phyloP scores from a whole-genome alignment of 192 early-diverging fungal genomes.

The Podila epicladia region DNA sequence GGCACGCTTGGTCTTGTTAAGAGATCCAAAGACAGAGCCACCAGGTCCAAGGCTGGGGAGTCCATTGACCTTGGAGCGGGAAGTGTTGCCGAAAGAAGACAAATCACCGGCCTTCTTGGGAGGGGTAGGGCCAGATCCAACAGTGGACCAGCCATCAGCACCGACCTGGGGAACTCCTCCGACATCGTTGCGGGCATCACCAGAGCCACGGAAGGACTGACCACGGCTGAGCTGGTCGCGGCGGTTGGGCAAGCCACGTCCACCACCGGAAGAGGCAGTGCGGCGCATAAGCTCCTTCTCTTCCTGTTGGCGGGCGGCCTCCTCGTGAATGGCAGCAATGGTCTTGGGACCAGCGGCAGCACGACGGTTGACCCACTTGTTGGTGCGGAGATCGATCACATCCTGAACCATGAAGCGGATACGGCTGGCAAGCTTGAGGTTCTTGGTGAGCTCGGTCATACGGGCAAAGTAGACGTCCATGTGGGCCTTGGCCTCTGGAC shows the following conservation, averaged over 20 bases:
- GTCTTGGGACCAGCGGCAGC: conserved; percentile 83
- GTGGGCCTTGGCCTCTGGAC: conserved; percentile 62
- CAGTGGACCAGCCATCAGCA: conserved; percentile 80
- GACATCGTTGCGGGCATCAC: conserved; percentile 43
- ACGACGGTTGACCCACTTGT: conserved; percentile 78
- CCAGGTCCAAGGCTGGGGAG: conserved; percentile 65
- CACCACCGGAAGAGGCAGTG: conserved; percentile 69
- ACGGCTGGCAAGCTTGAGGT: conserved; percentile 79
- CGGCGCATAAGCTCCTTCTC: conserved; percentile 79
- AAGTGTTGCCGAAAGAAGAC: conserved; percentile 78
- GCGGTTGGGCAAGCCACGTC: conserved; percentile 72
- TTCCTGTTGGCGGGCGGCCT: conserved; percentile 73
- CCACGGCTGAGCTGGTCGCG: conserved; percentile 69
- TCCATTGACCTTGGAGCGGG: conserved; percentile 59
- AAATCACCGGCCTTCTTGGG: conserved; percentile 75
- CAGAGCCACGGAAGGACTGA: conserved; percentile 64
- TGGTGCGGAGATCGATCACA: conserved; percentile 83
- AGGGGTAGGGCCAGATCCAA: conserved; percentile 50
- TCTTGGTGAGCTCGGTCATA: conserved; percentile 79
- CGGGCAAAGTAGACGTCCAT: conserved; percentile 91
- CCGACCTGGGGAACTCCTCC: conserved; percentile 55
- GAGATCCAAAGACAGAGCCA: conserved; percentile 61
- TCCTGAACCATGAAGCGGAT: conserved; percentile 95
- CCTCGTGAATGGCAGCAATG: conserved; percentile 92
- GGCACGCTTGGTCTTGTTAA: conserved; percentile 54